Evolutionary conservation across 2,329 filamentous ascomycete genomes (phyloP).

Genomic region (Eutypella sp.): DNA sequence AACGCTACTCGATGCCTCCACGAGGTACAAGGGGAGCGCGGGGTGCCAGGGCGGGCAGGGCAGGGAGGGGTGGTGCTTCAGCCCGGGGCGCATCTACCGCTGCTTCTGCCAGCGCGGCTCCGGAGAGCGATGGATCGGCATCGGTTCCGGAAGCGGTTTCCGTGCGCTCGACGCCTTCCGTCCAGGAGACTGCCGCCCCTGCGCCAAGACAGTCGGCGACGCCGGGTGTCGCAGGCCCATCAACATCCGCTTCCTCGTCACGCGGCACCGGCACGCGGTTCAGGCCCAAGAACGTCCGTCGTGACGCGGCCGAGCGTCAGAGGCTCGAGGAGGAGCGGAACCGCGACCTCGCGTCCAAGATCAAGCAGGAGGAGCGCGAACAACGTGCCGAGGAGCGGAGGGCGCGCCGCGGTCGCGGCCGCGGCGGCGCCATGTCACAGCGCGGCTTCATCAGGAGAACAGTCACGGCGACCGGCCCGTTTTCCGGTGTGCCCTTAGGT

Average conservation of each 20-base stretch:
- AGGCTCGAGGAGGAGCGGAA: conserved; percentile 36
- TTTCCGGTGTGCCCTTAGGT: conserved; percentile 28
- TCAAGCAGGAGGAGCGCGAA: conserved; percentile 28
- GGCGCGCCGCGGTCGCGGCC: conserved; percentile 30
- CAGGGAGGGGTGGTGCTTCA: conserved; percentile 5
- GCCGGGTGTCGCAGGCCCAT: conserved; percentile 29
- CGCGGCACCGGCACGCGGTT: conserved; percentile 35
- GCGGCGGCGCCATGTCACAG: conserved; percentile 28
- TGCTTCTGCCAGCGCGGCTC: not conserved
- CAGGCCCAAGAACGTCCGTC: conserved; percentile 42
- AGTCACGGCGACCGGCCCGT: conserved; percentile 30
- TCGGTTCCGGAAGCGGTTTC: not conserved
- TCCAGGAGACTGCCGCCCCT: not conserved
- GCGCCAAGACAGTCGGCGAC: conserved; percentile 23
- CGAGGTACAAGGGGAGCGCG: conserved; percentile 8
- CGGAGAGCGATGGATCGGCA: not conserved
- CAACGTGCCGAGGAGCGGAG: conserved; percentile 27
- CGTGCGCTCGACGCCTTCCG: not conserved
- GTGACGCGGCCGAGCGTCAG: conserved; percentile 47
- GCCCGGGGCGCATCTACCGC: conserved; percentile 2
- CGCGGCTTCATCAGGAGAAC: conserved; percentile 24
- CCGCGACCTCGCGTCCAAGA: conserved; percentile 22
- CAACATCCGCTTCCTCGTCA: no score
- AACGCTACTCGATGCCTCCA: no score
- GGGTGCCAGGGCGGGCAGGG: conserved; percentile 3